Percentiles rank a stretch among this genome's conserved stretches.
These are phyloP conservation scores for Silybum marianum DNA, from an alignment of 129 eudicot genomes.

Conservation along the genomic window DNA sequence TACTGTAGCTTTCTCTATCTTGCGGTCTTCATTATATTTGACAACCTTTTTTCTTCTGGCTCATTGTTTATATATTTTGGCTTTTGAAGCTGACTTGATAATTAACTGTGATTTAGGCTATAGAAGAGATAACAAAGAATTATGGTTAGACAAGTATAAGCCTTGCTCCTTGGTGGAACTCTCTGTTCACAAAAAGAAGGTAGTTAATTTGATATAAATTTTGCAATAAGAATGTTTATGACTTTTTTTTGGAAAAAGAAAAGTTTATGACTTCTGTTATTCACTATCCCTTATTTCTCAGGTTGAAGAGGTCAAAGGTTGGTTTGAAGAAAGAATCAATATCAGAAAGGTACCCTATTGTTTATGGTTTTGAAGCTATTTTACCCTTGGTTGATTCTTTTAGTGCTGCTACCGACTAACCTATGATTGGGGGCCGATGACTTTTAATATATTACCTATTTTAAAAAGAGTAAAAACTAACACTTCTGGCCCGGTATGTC, in stretches of 20 bases:
- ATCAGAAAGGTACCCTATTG: conserved; percentile 44
- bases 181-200: conserved; percentile 97
- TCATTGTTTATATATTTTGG: background rate
- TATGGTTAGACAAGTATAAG: conserved; percentile 84
- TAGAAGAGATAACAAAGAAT: conserved; percentile 43
- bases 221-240: background rate
- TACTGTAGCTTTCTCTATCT: conserved; percentile 1
- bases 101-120: conserved; percentile 38
- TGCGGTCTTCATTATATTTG: background rate
- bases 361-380: background rate
- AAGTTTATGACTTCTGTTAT: conserved; percentile 6
- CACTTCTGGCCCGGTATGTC: background rate
- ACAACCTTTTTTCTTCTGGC: background rate
- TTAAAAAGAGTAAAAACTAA: background rate
- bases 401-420: background rate
- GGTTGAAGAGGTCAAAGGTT: conserved; percentile 85
- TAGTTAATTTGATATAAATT: conserved; percentile 12
- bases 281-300: conserved; percentile 26
- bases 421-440: background rate
- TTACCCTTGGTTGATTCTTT: background rate
- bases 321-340: conserved; percentile 77
- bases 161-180: conserved; percentile 75
- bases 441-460: background rate
- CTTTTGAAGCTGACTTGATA: conserved; percentile 12
- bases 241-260: background rate